Base-by-base conservation (phyloP, 2,329 filamentous ascomycete genomes). In the Phoma sp. region DNA sequence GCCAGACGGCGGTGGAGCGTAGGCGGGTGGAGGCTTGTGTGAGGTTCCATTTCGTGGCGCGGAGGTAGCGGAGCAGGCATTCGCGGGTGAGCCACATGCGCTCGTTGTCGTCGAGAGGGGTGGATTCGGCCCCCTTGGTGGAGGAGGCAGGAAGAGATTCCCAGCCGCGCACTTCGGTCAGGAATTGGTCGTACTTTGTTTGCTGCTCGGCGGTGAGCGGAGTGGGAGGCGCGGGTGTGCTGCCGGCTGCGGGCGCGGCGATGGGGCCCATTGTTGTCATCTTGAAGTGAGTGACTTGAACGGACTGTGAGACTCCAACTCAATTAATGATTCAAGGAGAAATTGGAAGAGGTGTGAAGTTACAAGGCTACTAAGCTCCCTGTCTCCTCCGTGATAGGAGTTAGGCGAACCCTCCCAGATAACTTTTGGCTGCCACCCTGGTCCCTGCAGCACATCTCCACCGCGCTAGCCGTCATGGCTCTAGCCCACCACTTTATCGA, bases 21-120 rank as follows among this genome's bases (percentile, higher is more conserved):
- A 98, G 77, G n/a, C 95, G 89, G 71, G 88, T 89, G 62, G 88
- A 83, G 7, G 95, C 86, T 42, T 93, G 86, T 38, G 85, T 78
- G 44, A 89, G 82, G 62, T 87, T 82, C 73, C 95, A 99, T 77
- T 96, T 97, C 33, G 91, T 93, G 18, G 95, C 95, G 55, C 93
- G 89, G 27, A 99, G 86, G 74, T 96, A 99, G 64, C 95, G 89
- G 36, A 97, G 82, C 13, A 99, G 83, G 72, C 93, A 98, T 74
- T 99, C 95, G 61, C 87, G 86, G 10, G 93, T 96, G 63, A 99
- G 83, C 87, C 91, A 99, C 78, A 95, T 86, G 69, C 86, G 89
- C 77, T 99, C 95, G 45, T 81, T 78, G 54, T 96, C 91, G 45
- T 86, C 87, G 54, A 98, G 78, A 2, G 90, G 86, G 2, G 85